These are phyloP conservation scores for Candida maris DNA, from an alignment of 805 yeast genomes.

Conservation along the genomic window DNA sequence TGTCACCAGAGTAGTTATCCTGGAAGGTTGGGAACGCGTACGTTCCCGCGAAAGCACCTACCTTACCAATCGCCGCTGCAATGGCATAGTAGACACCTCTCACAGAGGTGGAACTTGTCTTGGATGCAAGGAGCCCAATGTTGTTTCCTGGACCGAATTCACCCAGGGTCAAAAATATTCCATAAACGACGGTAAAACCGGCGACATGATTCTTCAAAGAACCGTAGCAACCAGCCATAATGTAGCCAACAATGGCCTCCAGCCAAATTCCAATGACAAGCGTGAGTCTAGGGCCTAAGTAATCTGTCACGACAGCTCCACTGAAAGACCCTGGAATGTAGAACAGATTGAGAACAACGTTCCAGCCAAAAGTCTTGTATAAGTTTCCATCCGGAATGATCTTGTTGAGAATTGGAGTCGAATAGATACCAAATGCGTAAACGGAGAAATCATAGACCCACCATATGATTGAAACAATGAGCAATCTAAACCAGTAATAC, in stretches of 20 bases:
- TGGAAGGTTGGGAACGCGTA: constrained; percentile 83
- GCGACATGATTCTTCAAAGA: constrained; percentile 59
- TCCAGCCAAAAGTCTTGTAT: constrained; percentile 86
- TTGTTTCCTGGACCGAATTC: constrained; percentile 95
- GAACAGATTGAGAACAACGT: constrained; percentile 79
- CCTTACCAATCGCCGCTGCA: constrained; percentile 88
- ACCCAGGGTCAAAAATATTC: constrained; percentile 82
- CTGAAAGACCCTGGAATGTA: constrained; percentile 86
- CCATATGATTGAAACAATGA: constrained; percentile 77
- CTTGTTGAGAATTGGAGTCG: constrained; percentile 60
- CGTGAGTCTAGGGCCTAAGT: constrained; percentile 86
- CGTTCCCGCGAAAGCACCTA: constrained; percentile 91
- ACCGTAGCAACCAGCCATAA: constrained; percentile 72
- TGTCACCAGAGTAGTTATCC: constrained; percentile 52
- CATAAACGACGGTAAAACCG: constrained; percentile 81
- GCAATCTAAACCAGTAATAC: constrained; percentile 79
- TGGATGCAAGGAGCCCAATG: constrained; percentile 82
- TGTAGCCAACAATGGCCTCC: constrained; percentile 78
- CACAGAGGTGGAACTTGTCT: constrained; percentile 79
- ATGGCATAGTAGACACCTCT: constrained; percentile 90
- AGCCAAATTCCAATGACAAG: constrained; percentile 60
- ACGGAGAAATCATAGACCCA: constrained; percentile 85
- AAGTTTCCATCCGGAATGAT: constrained; percentile 59
- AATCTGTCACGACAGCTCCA: constrained; percentile 86
- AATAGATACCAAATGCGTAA: constrained; percentile 84